Base-by-base conservation (phyloP, 345 rosid genomes). In the Balakata baccata region DNA sequence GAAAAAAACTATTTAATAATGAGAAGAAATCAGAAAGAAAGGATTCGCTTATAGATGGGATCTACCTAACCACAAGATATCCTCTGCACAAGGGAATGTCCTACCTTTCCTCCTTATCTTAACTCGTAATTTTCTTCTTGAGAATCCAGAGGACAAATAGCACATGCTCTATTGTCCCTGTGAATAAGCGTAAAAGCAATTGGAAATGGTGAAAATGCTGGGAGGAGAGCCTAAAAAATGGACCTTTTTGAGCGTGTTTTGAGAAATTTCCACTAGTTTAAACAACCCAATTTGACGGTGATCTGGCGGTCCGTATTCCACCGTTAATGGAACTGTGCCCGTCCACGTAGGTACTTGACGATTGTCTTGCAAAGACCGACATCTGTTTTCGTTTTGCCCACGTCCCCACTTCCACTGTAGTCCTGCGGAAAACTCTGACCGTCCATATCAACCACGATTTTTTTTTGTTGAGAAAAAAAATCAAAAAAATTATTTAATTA, bases 1-100 rank as follows among this genome's bases (percentile, higher is more conserved):
- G 2, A 29, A 29, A n/a, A 64, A 64, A n/a, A n/a, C n/a, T n/a
- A 18, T 18, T 3, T 18, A 38, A 64, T n/a, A 66, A 66, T 12
- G 56, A 16, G 18, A 22, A 46, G 5, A 16, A 45, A 45, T 65
- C 37, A 50, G 57, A 50, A 22, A 67, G 66, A 70, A 11, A 9
- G 52, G 73, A 57, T 54, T 39, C 18, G 39, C 73, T 20, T 38
- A 23, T n/a, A 56, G 64, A 45, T 39, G 50, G 63, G 51, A 70
- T 56, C 37, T 12, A 43, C 10, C 7, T 6, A 64, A 4, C 52
- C 4, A 47, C 60, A 56, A 56, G 38, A 68, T 25, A 66, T 68
- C 59, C 46, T 3, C 5, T 29, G 3, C 12, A 52, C 1, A 20
- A 34, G 0, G 51, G 64, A 56, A 70, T 39, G 10, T 38, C 29